Evolutionary conservation across 2,329 filamentous ascomycete species (phyloP), one percentile per base, ranked within the genome.

Genomic region (Chaetomiaceae sp.): DNA sequence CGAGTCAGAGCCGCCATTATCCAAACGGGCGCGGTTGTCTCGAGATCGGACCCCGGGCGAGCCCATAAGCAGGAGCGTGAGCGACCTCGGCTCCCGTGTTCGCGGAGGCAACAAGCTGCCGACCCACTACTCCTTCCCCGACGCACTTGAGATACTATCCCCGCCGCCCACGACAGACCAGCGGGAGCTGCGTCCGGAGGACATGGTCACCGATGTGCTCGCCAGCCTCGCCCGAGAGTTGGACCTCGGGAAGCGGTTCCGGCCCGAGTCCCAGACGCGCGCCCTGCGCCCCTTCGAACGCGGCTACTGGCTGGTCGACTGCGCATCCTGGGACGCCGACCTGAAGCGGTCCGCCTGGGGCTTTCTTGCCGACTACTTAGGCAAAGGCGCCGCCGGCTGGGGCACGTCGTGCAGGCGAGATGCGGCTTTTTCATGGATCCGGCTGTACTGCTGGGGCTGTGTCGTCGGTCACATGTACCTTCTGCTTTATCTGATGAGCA

Each of bases 401-500:
- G 81, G 81, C 3, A 72, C 84, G 1, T 80, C 76, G 68, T 81
- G 78, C 53, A 64, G 60, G 12, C 67, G 78, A 20, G 68, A 72
- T 38, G 56, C 57, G 19, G 60, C 56, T 4, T 73, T 68, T 55
- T 64, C 60, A 10, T 67, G 71, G 47, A 63, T 94, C 2, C 75
- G 80, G 27, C 63, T 91, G 1, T 93, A 86, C 60, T 87, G 86
- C 59, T 95, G 86, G 83, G 89, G 86, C 0, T 76, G 83, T 51
- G 68, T 88, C 1, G 78, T 79, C 0, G 75, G 79, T 44, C 83
- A 94, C 57, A 73, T 87, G 27, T 95, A 88, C 62, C 65, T 93
- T 4, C 62, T 90, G 32, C 64, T 95, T 0, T 91, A 86, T 60
- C 65, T 89, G 12, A 84, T 81, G 0, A 91, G 83, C 56, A 72